These are phyloP conservation scores for Biancaea sappan DNA, from an alignment of 306 rosid species.

Conservation along the genomic window DNA sequence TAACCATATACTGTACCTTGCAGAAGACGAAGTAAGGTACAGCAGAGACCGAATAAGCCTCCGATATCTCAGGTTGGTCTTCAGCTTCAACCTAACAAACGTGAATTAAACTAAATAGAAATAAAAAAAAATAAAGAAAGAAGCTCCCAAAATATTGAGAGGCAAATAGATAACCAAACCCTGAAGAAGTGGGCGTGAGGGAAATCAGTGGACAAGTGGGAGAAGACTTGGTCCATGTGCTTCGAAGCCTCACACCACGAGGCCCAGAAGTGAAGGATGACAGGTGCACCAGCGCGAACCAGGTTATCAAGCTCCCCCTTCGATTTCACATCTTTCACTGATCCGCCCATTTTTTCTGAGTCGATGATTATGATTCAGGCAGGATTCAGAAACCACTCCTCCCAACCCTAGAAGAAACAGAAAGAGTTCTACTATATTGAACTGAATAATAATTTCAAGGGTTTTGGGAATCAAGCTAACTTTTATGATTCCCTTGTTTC, in stretches of 20 bases:
- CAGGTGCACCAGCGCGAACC: slow-evolving; percentile 62
- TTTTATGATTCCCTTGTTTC: no score
- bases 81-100: slow-evolving; percentile 81
- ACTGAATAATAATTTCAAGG: no score
- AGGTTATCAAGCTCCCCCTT: slow-evolving; percentile 65
- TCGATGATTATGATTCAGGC: neutral
- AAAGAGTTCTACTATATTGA: no score
- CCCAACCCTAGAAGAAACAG: slow-evolving; percentile 2
- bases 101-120: neutral
- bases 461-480: neutral
- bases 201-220: slow-evolving; percentile 81
- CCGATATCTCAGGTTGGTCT: slow-evolving; percentile 87
- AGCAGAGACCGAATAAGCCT: slow-evolving; percentile 82
- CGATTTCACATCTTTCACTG: slow-evolving; percentile 72
- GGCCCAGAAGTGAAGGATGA: slow-evolving; percentile 88
- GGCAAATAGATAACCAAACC: slow-evolving; percentile 43
- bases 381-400: neutral
- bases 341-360: slow-evolving; percentile 64
- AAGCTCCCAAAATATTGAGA: neutral
- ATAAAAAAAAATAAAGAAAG: no score
- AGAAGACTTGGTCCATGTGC: slow-evolving; percentile 91
- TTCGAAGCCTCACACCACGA: slow-evolving; percentile 97
- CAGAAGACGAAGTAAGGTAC: slow-evolving; percentile 84
- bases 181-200: slow-evolving; percentile 76
- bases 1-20: slow-evolving; percentile 53